Evolutionary conservation across 495 filamentous ascomycete species (phyloP).

Genomic region (Schizothecium vesticola): DNA sequence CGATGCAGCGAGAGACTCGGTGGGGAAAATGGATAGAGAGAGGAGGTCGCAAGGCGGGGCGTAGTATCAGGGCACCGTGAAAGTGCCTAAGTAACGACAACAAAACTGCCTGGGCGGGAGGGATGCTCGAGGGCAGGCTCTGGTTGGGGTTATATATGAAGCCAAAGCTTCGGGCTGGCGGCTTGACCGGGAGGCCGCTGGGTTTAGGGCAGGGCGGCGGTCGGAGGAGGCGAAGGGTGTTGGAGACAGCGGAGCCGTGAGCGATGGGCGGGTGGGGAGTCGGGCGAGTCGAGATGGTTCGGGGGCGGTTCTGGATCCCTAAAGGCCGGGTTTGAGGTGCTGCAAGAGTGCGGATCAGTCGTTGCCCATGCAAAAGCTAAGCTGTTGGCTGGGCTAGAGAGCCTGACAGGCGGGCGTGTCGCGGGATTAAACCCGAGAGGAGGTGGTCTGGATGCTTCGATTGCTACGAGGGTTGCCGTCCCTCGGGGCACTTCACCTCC

Average conservation of each 20-base stretch:
- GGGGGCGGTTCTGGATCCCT: slow-evolving; percentile 6
- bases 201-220: slow-evolving; percentile 10
- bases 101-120: slow-evolving; percentile 29
- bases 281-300: slow-evolving; percentile 30
- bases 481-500: background rate
- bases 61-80: slow-evolving; percentile 26
- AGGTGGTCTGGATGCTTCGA: background rate
- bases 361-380: background rate
- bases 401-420: background rate
- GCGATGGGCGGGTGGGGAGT: slow-evolving; percentile 18
- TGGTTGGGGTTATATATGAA: slow-evolving; percentile 27
- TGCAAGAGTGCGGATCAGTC: slow-evolving; percentile 10
- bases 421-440: background rate
- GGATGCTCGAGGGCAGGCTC: slow-evolving; percentile 15
- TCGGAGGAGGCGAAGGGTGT: slow-evolving; percentile 25
- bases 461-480: background rate
- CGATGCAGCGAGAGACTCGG: slow-evolving; percentile 5
- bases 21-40: background rate
- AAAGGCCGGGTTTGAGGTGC: slow-evolving; percentile 2
- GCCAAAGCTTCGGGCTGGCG: background rate
- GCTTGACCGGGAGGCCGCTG: background rate
- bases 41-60: background rate
- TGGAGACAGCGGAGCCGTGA: slow-evolving; percentile 15
- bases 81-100: slow-evolving; percentile 36
- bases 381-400: background rate